Percentiles rank a stretch among this genome's conserved stretches.
Conservation (phyloP, 2,329 filamentous ascomycete genomes). For the Sclerotinia sclerotiorum region DNA sequence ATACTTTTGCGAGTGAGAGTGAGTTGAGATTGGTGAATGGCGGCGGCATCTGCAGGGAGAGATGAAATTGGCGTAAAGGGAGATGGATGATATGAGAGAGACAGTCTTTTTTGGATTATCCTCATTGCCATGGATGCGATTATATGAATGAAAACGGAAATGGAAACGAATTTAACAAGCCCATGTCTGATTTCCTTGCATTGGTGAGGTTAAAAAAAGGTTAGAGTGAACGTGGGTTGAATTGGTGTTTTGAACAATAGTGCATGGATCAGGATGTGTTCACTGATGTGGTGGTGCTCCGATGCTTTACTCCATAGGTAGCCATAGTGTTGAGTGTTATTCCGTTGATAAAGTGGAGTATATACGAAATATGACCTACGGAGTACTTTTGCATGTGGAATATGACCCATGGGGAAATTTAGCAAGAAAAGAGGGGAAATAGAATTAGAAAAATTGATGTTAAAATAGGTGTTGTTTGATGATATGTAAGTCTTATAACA, state of each 20-base stretch:
- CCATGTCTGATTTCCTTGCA: neutral
- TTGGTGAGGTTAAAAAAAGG: neutral
- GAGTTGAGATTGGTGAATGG: constrained; percentile 5
- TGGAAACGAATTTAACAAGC: constrained; percentile 1
- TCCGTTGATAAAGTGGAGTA: too few relatives aligned
- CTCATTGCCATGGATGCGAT: constrained; percentile 12
- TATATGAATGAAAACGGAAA: neutral
- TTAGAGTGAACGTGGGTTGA: neutral
- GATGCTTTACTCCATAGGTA: too few relatives aligned
- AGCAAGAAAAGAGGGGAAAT: too few relatives aligned
- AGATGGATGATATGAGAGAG: neutral
- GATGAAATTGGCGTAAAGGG: neutral
- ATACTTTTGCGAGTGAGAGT: constrained; percentile 1
- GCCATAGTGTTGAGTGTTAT: too few relatives aligned
- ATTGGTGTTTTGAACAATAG: constrained; percentile 1
- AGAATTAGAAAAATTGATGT: too few relatives aligned
- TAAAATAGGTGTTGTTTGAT: too few relatives aligned
- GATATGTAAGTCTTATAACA: too few relatives aligned
- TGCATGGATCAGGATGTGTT: constrained; percentile 13
- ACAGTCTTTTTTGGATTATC: neutral
- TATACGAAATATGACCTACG: too few relatives aligned
- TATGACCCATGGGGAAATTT: too few relatives aligned
- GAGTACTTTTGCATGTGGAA: too few relatives aligned
- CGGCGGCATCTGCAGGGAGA: constrained; percentile 11
- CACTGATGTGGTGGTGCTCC: neutral